Conservation (phyloP, 2,329 filamentous ascomycete genomes). For the Ophiostoma tasmaniense region DNA sequence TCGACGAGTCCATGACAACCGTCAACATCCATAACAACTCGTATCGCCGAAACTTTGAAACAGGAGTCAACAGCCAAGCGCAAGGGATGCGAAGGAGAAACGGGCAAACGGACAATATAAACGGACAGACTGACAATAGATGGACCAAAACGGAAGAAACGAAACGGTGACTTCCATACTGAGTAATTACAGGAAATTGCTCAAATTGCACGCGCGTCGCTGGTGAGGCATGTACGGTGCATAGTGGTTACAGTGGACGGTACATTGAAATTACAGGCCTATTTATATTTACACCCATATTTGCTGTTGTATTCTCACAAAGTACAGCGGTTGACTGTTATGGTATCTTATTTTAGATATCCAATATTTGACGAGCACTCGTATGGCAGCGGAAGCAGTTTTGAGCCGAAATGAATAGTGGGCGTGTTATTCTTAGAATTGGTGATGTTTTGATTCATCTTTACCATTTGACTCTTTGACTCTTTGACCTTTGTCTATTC, state of each 20-base stretch:
- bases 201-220: slow-evolving; percentile 6
- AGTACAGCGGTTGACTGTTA: too few relatives aligned
- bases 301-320: too few relatives aligned
- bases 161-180: too few relatives aligned
- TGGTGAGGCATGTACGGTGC: not conserved
- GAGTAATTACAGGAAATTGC: too few relatives aligned
- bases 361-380: too few relatives aligned
- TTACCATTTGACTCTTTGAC: not conserved
- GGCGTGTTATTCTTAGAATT: not conserved
- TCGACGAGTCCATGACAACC: not conserved
- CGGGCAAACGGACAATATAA: too few relatives aligned
- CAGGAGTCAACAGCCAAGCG: not conserved
- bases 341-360: too few relatives aligned
- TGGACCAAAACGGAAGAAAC: too few relatives aligned
- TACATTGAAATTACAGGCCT: not conserved
- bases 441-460: not conserved
- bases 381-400: not conserved
- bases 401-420: not conserved
- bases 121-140: too few relatives aligned
- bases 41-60: not conserved
- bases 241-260: not conserved
- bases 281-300: not conserved
- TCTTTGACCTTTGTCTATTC: too few relatives aligned
- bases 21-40: not conserved
- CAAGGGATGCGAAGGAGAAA: not conserved